Evolutionary conservation across 768 basidiomycete genomes (phyloP).

Genomic region (Psilocybe cubensis): DNA sequence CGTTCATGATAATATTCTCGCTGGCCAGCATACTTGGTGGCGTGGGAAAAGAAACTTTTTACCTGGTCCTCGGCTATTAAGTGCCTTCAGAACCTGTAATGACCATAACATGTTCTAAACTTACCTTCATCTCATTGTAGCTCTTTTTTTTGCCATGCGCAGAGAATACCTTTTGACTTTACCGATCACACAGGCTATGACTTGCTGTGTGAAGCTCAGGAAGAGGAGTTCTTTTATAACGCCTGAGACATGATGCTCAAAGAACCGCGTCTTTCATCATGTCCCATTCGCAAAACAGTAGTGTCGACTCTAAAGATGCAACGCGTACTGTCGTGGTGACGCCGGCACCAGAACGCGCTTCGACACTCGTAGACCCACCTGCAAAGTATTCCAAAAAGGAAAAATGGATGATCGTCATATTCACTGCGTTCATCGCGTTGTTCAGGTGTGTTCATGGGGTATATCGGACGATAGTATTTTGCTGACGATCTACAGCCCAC

Average conservation of each 20-base stretch:
- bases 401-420: conserved; percentile 70
- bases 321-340: not conserved
- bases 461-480: not conserved
- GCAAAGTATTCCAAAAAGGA: conserved; percentile 47
- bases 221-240: not conserved
- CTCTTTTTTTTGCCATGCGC: not conserved
- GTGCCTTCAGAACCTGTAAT: not conserved
- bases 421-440: conserved; percentile 58
- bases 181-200: not conserved
- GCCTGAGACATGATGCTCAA: not conserved
- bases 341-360: not conserved
- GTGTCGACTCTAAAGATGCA: conserved; percentile 1
- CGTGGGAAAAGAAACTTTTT: not conserved
- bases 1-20: not conserved
- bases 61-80: not conserved
- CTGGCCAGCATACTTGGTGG: not conserved
- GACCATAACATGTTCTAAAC: conserved; percentile 1
- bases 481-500: conserved; percentile 45
- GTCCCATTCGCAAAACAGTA: conserved; percentile 5
- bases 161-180: not conserved
- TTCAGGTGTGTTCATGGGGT: conserved; percentile 55
- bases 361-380: not conserved
- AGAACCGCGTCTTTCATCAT: conserved; percentile 5
- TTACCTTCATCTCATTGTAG: not conserved
- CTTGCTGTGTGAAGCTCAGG: not conserved